Evolutionary conservation across 352 stramenopile species (phyloP).

Genomic region (Pythium guiyangense): DNA sequence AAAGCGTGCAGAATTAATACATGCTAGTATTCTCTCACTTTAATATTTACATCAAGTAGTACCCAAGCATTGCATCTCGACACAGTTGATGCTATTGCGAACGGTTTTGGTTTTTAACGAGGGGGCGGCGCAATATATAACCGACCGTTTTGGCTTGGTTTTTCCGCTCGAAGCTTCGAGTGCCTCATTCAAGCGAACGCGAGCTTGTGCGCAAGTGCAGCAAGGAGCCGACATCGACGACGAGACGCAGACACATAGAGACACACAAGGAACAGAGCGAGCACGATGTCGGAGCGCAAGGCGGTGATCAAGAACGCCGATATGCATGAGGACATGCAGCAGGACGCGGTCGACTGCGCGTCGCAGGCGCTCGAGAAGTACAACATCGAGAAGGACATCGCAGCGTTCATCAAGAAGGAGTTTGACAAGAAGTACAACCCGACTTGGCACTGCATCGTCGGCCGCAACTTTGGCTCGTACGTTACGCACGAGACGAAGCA

Average conservation of each 20-base stretch:
- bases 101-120: neutral
- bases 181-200: neutral
- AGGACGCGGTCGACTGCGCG: constrained; percentile 98
- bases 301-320: constrained; percentile 99
- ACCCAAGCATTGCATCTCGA: too few species aligned
- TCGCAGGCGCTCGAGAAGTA: constrained; percentile 99
- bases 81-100: too few species aligned
- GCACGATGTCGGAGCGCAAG: constrained; percentile 92
- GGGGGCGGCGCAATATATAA: neutral
- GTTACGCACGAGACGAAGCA: constrained; percentile 93
- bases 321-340: constrained; percentile 99
- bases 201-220: neutral
- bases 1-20: too few species aligned
- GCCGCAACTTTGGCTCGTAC: constrained; percentile 92
- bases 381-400: constrained; percentile 98
- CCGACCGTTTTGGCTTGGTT: too few species aligned
- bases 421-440: constrained; percentile 93
- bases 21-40: too few species aligned
- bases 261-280: neutral
- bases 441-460: too few species aligned
- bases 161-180: too few species aligned
- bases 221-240: neutral
- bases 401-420: constrained; percentile 91
- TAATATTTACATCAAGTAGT: too few species aligned
- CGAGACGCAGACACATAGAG: neutral